Evolutionary conservation across 139 green algal genomes (phyloP).

Genomic region (Micractinium sp.): DNA sequence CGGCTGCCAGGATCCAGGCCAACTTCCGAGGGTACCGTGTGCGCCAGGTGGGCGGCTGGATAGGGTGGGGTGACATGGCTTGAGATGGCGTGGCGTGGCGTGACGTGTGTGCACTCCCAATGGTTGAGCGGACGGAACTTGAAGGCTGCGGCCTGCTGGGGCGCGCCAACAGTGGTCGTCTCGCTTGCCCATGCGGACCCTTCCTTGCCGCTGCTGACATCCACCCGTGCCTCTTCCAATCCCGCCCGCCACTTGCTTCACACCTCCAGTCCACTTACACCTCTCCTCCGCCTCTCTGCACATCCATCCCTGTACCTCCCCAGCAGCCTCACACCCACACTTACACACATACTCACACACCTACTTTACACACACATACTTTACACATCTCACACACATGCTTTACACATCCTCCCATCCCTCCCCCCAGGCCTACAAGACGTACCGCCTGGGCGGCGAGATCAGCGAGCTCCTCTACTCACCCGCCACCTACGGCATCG

Average conservation of each 20-base stretch:
- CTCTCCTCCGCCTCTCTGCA: too few relatives aligned
- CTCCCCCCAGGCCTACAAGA: conserved; percentile 64
- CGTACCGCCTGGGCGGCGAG: conserved; percentile 83
- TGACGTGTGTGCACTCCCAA: background rate
- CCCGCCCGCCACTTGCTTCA: background rate
- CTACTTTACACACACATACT: background rate
- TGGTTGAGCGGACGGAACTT: background rate
- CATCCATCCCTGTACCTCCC: too few relatives aligned
- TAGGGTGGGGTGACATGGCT: background rate
- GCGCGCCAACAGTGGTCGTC: too few relatives aligned
- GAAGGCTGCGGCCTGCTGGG: too few relatives aligned
- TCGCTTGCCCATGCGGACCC: too few relatives aligned
- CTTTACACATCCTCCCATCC: background rate
- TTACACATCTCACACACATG: background rate
- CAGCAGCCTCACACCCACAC: background rate
- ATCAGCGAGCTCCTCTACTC: conserved; percentile 93
- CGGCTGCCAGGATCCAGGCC: conserved; percentile 82
- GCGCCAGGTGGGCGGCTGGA: conserved; percentile 66
- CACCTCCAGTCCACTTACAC: too few relatives aligned
- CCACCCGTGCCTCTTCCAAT: too few relatives aligned
- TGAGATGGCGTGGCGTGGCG: background rate
- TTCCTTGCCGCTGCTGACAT: background rate
- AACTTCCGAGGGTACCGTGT: conserved; percentile 87
- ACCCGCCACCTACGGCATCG: conserved; percentile 84
- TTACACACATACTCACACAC: too few relatives aligned